Percentiles rank a stretch among this genome's conserved stretches.
These are phyloP conservation scores for Tetracladium marchalianum DNA, from an alignment of 495 filamentous ascomycete genomes.

Conservation along the genomic window DNA sequence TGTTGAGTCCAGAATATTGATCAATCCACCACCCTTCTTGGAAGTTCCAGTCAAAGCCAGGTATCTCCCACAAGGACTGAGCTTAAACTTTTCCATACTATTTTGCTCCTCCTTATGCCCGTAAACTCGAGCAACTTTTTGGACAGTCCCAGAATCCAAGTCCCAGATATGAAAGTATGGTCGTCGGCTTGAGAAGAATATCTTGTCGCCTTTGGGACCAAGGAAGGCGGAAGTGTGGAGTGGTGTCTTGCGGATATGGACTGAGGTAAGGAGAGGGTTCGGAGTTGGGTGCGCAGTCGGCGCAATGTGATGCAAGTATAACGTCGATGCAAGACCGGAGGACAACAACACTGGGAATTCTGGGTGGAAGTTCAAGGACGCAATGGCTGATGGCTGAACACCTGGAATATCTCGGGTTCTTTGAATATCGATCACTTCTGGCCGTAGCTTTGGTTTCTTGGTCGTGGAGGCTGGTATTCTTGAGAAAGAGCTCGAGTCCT, in stretches of 20 bases:
- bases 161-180: conserved; percentile 95
- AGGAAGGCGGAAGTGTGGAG: conserved; percentile 73
- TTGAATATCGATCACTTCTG: conserved; percentile 81
- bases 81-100: conserved; percentile 81
- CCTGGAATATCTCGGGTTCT: conserved; percentile 41
- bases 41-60: conserved; percentile 69
- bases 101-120: conserved; percentile 77
- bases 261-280: conserved; percentile 80
- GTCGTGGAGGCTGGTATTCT: conserved; percentile 29
- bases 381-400: conserved; percentile 58
- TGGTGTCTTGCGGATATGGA: conserved; percentile 74
- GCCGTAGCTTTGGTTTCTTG: conserved; percentile 57
- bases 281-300: conserved; percentile 59
- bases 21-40: conserved; percentile 73
- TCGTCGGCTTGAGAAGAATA: conserved; percentile 78
- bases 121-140: conserved; percentile 67
- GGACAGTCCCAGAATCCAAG: conserved; percentile 64
- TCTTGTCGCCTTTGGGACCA: conserved; percentile 45
- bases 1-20: conserved; percentile 74
- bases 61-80: conserved; percentile 76
- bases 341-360: conserved; percentile 79
- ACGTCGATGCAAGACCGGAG: conserved; percentile 70
- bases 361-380: conserved; percentile 83
- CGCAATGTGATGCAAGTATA: conserved; percentile 82
- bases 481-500: conserved; percentile 48